Evolutionary conservation across 1,139 yeast species (phyloP).

Genomic region (Magnusiomyces fungicola): DNA sequence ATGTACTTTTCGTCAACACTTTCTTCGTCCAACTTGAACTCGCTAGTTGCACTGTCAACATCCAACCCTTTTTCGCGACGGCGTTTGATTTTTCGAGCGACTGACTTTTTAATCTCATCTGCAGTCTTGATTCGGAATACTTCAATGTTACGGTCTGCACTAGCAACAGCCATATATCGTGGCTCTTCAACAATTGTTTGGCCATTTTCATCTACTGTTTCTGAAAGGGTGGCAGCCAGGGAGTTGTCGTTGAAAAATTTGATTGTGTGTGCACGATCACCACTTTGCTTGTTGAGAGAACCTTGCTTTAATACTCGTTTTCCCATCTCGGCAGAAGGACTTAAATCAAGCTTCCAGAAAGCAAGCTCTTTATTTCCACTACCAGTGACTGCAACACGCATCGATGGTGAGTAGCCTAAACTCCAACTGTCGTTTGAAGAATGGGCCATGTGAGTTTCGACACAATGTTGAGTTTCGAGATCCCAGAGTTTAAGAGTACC

Average conservation of each 20-base stretch:
- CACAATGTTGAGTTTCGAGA: conserved; percentile 75
- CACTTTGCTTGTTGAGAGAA: conserved; percentile 66
- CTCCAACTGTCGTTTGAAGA: conserved; percentile 85
- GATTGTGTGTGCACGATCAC: conserved; percentile 61
- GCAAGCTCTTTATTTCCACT: conserved; percentile 79
- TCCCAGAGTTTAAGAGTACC: conserved; percentile 94
- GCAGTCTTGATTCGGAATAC: conserved; percentile 66
- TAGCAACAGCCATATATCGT: conserved; percentile 60
- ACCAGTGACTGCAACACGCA: conserved; percentile 46
- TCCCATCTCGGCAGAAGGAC: conserved; percentile 21
- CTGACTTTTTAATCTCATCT: conserved; percentile 76
- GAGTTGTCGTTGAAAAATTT: conserved; percentile 42
- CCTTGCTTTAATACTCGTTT: conserved; percentile 57
- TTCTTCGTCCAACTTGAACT: conserved; percentile 39
- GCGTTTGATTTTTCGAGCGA: conserved; percentile 72
- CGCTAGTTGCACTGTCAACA: conserved; percentile 45
- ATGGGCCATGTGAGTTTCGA: conserved; percentile 93
- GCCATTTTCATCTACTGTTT: conserved; percentile 14
- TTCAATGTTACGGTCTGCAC: conserved; percentile 77
- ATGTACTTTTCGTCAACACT: conserved; percentile 27
- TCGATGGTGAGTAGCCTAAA: conserved; percentile 37
- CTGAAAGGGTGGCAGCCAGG: too few species aligned
- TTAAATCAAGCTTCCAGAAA: conserved; percentile 59
- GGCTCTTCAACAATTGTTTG: conserved; percentile 1
- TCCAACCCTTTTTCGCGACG: conserved; percentile 67